Evolutionary conservation across 1,284 basidiomycete genomes (phyloP).

Genomic region (Boletus smithii): DNA sequence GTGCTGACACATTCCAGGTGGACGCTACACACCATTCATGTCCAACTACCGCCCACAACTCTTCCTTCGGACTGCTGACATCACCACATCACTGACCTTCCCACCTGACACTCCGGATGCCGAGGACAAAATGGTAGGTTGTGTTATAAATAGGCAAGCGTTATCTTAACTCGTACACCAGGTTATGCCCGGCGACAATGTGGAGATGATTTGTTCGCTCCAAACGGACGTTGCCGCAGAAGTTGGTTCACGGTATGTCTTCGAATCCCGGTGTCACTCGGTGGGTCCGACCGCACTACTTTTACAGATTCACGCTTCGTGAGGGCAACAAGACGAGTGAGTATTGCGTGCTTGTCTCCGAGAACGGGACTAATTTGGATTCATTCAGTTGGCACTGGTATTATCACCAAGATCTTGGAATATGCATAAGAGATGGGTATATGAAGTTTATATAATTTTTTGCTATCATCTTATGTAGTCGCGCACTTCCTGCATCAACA

Average conservation of each 20-base stretch:
- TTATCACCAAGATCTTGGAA: slow-evolving; percentile 80
- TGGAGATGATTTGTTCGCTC: slow-evolving; percentile 88
- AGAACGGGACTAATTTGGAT: slow-evolving; percentile 7
- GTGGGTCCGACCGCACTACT: slow-evolving; percentile 1
- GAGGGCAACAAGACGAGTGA: slow-evolving; percentile 92
- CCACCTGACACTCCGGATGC: slow-evolving; percentile 78
- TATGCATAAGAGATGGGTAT: slow-evolving; percentile 23
- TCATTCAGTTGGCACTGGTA: slow-evolving; percentile 79
- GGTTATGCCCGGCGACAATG: slow-evolving; percentile 98
- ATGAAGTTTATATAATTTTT: slow-evolving; percentile 16
- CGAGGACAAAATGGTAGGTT: slow-evolving; percentile 74
- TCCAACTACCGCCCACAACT: slow-evolving; percentile 95
- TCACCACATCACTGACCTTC: slow-evolving; percentile 85
- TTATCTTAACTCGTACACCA: slow-evolving; percentile 33
- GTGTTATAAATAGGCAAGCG: neutral
- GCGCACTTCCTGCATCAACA: slow-evolving; percentile 12
- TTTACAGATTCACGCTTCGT: slow-evolving; percentile 84
- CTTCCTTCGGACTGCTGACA: slow-evolving; percentile 95
- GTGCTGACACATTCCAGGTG: slow-evolving; percentile 42
- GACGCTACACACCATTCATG: slow-evolving; percentile 97
- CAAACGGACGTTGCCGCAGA: slow-evolving; percentile 91
- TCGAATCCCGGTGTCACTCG: neutral
- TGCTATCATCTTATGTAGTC: slow-evolving; percentile 30
- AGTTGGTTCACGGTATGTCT: slow-evolving; percentile 74
- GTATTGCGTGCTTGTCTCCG: slow-evolving; percentile 29